Conservation (phyloP, 2,329 filamentous ascomycete species). For the Trichoderma sp. region DNA sequence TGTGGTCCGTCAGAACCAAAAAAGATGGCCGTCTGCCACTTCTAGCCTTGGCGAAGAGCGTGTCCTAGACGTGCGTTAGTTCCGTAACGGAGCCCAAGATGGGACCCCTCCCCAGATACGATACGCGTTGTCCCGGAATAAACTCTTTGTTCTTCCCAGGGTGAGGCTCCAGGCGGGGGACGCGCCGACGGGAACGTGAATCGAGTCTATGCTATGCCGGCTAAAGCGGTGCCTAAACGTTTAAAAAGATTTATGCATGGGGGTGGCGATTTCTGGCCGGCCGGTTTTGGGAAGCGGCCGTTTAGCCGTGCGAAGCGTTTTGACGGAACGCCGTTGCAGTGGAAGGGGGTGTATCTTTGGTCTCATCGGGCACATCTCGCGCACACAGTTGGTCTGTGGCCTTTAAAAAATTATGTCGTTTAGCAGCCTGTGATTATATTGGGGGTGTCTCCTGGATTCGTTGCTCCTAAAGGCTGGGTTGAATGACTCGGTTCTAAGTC, state of each 20-base stretch:
- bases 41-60: not conserved
- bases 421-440: not conserved
- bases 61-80: not conserved
- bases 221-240: conserved; percentile 19
- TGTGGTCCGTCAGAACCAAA: not conserved
- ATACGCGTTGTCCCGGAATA: not conserved
- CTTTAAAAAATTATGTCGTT: not conserved
- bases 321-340: not conserved
- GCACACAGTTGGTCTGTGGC: not conserved
- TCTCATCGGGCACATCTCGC: conserved; percentile 9
- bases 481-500: not conserved
- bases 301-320: conserved; percentile 18
- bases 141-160: not conserved
- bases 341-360: not conserved
- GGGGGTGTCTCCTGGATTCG: not conserved
- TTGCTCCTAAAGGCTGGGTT: not conserved
- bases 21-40: not conserved
- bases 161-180: conserved; percentile 14
- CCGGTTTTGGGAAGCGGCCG: not conserved
- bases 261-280: not conserved
- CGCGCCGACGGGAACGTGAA: not conserved
- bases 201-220: not conserved
- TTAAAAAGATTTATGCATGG: not conserved
- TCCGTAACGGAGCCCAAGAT: not conserved
- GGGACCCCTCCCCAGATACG: not conserved